These are phyloP conservation scores for Coprinopsis sp. DNA, from an alignment of 768 basidiomycete genomes.

Conservation along the genomic window DNA sequence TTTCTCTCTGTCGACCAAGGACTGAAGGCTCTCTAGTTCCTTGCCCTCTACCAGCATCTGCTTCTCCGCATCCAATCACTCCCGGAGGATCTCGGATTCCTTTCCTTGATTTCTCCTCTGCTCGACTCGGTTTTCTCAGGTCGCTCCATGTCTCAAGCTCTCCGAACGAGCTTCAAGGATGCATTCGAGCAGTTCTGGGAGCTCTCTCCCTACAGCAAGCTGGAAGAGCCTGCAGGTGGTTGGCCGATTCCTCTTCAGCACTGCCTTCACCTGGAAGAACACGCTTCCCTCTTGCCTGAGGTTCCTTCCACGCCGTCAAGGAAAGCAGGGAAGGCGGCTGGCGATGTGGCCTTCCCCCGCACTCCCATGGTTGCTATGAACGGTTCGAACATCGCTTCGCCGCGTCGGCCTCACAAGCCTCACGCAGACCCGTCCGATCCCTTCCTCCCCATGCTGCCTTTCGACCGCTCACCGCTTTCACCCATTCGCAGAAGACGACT, in stretches of 20 bases:
- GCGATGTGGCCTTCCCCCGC: slow-evolving; percentile 20
- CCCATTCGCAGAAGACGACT: slow-evolving; percentile 16
- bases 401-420: slow-evolving; percentile 26
- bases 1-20: slow-evolving; percentile 1
- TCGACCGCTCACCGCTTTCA: slow-evolving; percentile 19
- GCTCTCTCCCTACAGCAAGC: slow-evolving; percentile 32
- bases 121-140: slow-evolving; percentile 57
- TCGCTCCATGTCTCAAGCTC: slow-evolving; percentile 39
- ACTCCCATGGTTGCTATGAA: slow-evolving; percentile 17
- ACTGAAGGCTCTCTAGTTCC: slow-evolving; percentile 36
- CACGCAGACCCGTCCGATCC: slow-evolving; percentile 8
- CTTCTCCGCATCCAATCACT: slow-evolving; percentile 48
- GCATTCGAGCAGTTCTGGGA: slow-evolving; percentile 66
- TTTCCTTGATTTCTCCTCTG: slow-evolving; percentile 45
- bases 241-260: slow-evolving; percentile 45
- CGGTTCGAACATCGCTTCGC: slow-evolving; percentile 17
- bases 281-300: not conserved
- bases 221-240: slow-evolving; percentile 38
- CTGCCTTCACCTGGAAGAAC: slow-evolving; percentile 19
- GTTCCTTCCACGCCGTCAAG: slow-evolving; percentile 11
- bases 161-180: slow-evolving; percentile 28
- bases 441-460: slow-evolving; percentile 18
- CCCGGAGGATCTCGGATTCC: slow-evolving; percentile 31
- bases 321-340: slow-evolving; percentile 2
- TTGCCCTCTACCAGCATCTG: slow-evolving; percentile 59